Evolutionary conservation across 2,329 filamentous ascomycete species (phyloP).

Genomic region (Pseudopithomyces maydicus): DNA sequence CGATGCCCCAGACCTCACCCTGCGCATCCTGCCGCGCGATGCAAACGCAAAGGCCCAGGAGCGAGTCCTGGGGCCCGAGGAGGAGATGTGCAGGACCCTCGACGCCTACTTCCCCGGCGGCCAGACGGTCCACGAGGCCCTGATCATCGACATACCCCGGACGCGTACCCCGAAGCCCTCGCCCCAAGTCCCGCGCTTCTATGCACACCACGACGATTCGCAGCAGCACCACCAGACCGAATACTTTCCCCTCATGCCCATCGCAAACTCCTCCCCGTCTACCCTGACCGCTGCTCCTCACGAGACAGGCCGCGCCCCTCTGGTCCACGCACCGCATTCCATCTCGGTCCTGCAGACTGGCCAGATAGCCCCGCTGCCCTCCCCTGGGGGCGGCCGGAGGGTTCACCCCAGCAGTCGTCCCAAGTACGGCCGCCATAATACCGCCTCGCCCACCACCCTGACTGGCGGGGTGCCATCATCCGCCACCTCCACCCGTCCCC

Average conservation of each 20-base stretch:
- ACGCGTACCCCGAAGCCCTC: slow-evolving; percentile 81
- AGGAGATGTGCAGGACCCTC: slow-evolving; percentile 76
- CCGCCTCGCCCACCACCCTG: slow-evolving; percentile 77
- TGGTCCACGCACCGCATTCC: slow-evolving; percentile 56
- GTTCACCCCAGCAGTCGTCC: slow-evolving; percentile 65
- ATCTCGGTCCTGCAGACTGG: slow-evolving; percentile 83
- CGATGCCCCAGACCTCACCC: slow-evolving; percentile 85
- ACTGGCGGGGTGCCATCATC: slow-evolving; percentile 45
- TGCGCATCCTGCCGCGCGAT: slow-evolving; percentile 78
- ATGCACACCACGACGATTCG: slow-evolving; percentile 65
- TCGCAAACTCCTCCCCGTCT: slow-evolving; percentile 48
- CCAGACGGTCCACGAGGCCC: slow-evolving; percentile 84
- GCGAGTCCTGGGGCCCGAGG: slow-evolving; percentile 80
- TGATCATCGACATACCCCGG: slow-evolving; percentile 84
- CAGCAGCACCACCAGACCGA: slow-evolving; percentile 70
- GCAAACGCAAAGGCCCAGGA: slow-evolving; percentile 56
- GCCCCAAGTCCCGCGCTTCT: slow-evolving; percentile 62
- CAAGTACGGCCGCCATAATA: slow-evolving; percentile 71
- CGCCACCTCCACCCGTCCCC: slow-evolving; percentile 39
- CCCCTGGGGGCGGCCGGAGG: slow-evolving; percentile 72
- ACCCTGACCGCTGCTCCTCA: slow-evolving; percentile 41
- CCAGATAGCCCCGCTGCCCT: slow-evolving; percentile 79
- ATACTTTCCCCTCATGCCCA: slow-evolving; percentile 76
- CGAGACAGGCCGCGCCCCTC: slow-evolving; percentile 39
- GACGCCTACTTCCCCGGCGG: slow-evolving; percentile 86